Percentiles rank a stretch among this genome's conserved stretches.
Evolutionary conservation across 495 filamentous ascomycete genomes (phyloP).

Genomic region (Lasiosphaeria miniovina): DNA sequence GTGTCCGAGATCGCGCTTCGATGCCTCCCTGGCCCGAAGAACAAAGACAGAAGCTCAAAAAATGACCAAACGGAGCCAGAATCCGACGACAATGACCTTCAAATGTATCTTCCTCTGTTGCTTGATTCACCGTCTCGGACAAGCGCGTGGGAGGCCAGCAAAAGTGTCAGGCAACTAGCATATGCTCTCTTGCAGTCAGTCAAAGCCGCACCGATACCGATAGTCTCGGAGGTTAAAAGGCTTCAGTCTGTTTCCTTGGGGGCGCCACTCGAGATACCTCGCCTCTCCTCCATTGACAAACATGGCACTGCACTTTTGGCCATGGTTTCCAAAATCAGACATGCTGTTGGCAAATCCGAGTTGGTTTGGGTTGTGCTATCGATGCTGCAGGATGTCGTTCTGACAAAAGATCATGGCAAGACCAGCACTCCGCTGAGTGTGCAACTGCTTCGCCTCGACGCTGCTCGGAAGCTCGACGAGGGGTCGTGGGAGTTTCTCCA

Average conservation of each 20-base stretch:
- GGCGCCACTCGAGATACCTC: slow-evolving; percentile 12
- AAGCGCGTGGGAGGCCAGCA: slow-evolving; percentile 64
- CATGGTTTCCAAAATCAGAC: slow-evolving; percentile 16
- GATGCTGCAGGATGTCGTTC: slow-evolving; percentile 42
- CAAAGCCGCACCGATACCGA: slow-evolving; percentile 8
- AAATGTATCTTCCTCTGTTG: slow-evolving; percentile 58
- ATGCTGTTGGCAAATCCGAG: not conserved
- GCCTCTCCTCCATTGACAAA: slow-evolving; percentile 4
- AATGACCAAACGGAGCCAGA: not conserved
- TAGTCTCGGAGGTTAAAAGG: slow-evolving; percentile 31
- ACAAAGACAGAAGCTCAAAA: not conserved
- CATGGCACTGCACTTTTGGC: slow-evolving; percentile 6
- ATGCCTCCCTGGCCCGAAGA: slow-evolving; percentile 14
- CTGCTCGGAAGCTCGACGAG: slow-evolving; percentile 17
- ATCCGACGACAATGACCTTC: slow-evolving; percentile 17
- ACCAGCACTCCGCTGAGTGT: slow-evolving; percentile 21
- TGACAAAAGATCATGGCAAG: slow-evolving; percentile 33
- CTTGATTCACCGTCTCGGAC: slow-evolving; percentile 56
- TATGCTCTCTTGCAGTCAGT: slow-evolving; percentile 56
- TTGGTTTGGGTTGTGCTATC: slow-evolving; percentile 39
- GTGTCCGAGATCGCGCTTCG: slow-evolving; percentile 48
- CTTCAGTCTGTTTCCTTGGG: slow-evolving; percentile 27
- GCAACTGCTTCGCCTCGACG: slow-evolving; percentile 24
- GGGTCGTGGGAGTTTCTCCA: slow-evolving; percentile 61
- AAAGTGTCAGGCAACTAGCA: slow-evolving; percentile 49